These are phyloP conservation scores for Nemania sp. DNA, from an alignment of 2,329 filamentous ascomycete genomes.

Conservation along the genomic window DNA sequence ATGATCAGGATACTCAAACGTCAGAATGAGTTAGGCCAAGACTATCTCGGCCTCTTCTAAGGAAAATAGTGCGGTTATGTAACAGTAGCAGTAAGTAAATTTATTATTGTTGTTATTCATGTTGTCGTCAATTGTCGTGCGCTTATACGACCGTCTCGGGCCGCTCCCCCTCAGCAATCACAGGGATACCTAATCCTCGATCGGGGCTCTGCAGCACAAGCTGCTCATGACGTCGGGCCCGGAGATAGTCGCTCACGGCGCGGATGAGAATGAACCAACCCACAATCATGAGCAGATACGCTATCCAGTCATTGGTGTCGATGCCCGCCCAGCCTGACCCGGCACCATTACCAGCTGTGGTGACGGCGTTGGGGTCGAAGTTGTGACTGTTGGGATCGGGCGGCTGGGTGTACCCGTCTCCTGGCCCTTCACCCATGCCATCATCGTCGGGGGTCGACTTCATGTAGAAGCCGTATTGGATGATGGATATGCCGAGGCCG, in stretches of 20 bases:
- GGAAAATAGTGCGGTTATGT: conserved; percentile 4
- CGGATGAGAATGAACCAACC: conserved; percentile 98
- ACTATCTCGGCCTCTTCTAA: background rate
- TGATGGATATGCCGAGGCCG: conserved; percentile 90
- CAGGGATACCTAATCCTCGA: conserved; percentile 78
- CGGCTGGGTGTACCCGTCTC: conserved; percentile 69
- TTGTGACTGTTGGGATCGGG: conserved; percentile 88
- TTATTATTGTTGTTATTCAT: background rate
- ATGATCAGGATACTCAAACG: background rate
- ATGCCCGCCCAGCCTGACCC: conserved; percentile 59
- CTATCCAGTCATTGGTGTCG: conserved; percentile 81
- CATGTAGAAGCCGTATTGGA: conserved; percentile 98
- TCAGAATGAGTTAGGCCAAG: background rate
- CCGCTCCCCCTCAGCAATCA: conserved; percentile 84
- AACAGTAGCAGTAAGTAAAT: background rate
- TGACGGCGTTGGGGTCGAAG: conserved; percentile 76
- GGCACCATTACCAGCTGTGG: conserved; percentile 42
- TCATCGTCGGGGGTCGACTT: conserved; percentile 61
- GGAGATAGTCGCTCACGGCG: conserved; percentile 87
- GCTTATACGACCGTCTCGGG: conserved; percentile 74
- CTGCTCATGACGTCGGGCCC: conserved; percentile 87
- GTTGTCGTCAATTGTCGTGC: background rate
- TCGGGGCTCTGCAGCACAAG: conserved; percentile 92
- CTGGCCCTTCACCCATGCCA: conserved; percentile 50
- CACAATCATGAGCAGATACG: conserved; percentile 92